phyloP scores from a whole-genome alignment of 805 yeast species.

The Saccharomycopsis amapae region DNA sequence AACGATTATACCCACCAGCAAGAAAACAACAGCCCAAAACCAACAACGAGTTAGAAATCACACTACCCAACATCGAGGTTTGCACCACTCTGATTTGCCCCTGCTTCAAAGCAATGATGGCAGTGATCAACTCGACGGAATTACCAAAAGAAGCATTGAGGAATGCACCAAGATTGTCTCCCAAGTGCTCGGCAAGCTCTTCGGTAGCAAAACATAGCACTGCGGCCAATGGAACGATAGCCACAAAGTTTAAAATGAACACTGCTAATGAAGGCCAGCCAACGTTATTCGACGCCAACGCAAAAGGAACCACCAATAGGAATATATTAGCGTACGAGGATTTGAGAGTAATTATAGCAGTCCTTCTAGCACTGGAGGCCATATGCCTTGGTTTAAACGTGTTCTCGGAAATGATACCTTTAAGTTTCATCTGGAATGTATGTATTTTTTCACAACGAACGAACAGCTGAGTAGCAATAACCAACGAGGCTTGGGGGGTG shows the following conservation, averaged over 20 bases:
- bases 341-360: slow-evolving; percentile 11
- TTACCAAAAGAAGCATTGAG: slow-evolving; percentile 96
- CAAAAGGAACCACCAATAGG: slow-evolving; percentile 81
- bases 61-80: slow-evolving; percentile 94
- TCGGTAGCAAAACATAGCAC: slow-evolving; percentile 90
- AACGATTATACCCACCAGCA: slow-evolving; percentile 83
- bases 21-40: slow-evolving; percentile 92
- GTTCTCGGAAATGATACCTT: slow-evolving; percentile 14
- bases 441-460: not conserved
- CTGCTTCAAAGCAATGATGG: slow-evolving; percentile 77
- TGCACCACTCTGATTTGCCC: slow-evolving; percentile 92
- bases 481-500: too few relatives aligned
- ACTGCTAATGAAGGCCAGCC: slow-evolving; percentile 47
- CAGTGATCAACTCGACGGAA: slow-evolving; percentile 94
- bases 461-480: too few relatives aligned
- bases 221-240: slow-evolving; percentile 92
- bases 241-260: slow-evolving; percentile 75
- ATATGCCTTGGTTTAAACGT: slow-evolving; percentile 17
- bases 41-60: slow-evolving; percentile 76
- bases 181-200: slow-evolving; percentile 78
- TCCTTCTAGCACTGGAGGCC: slow-evolving; percentile 9
- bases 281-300: slow-evolving; percentile 61
- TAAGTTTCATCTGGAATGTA: slow-evolving; percentile 7
- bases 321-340: slow-evolving; percentile 59
- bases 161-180: slow-evolving; percentile 91